Evolutionary conservation across 306 rosid species (phyloP).

Genomic region (Vigna unguiculata): DNA sequence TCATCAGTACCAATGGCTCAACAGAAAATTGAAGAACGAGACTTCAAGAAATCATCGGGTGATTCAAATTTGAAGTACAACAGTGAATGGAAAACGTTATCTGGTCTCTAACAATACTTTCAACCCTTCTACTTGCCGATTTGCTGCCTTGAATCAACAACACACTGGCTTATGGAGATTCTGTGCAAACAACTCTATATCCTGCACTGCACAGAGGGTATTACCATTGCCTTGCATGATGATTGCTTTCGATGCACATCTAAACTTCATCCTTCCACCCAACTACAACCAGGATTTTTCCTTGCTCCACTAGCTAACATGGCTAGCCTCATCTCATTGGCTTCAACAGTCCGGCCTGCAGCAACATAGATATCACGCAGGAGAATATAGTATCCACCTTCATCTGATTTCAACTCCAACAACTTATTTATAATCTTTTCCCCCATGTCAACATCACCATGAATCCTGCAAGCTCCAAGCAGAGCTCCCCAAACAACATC

Average conservation of each 20-base stretch:
- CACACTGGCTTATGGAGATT: background rate
- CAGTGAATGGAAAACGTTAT: background rate
- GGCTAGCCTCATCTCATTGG: slow-evolving; percentile 57
- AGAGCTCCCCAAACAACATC: slow-evolving; percentile 65
- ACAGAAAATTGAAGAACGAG: background rate
- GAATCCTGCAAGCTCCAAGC: slow-evolving; percentile 64
- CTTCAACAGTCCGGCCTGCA: slow-evolving; percentile 58
- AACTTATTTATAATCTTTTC: slow-evolving; percentile 55
- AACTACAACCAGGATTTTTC: slow-evolving; percentile 60
- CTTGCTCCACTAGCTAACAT: slow-evolving; percentile 56
- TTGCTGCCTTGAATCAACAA: slow-evolving; percentile 1
- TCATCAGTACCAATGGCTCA: background rate
- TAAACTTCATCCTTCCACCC: slow-evolving; percentile 53
- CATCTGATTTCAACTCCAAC: slow-evolving; percentile 65
- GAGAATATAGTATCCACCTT: slow-evolving; percentile 66
- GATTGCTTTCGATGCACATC: background rate
- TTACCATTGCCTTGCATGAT: slow-evolving; percentile 18
- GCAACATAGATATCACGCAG: slow-evolving; percentile 65
- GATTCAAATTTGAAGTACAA: background rate
- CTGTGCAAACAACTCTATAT: slow-evolving; percentile 5
- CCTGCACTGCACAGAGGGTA: slow-evolving; percentile 20
- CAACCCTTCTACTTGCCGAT: background rate
- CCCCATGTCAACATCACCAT: slow-evolving; percentile 62
- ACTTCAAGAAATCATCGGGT: background rate
- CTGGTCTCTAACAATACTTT: background rate